Conservation (phyloP, 495 filamentous ascomycete genomes). For the Clavariopsis aquatica region DNA sequence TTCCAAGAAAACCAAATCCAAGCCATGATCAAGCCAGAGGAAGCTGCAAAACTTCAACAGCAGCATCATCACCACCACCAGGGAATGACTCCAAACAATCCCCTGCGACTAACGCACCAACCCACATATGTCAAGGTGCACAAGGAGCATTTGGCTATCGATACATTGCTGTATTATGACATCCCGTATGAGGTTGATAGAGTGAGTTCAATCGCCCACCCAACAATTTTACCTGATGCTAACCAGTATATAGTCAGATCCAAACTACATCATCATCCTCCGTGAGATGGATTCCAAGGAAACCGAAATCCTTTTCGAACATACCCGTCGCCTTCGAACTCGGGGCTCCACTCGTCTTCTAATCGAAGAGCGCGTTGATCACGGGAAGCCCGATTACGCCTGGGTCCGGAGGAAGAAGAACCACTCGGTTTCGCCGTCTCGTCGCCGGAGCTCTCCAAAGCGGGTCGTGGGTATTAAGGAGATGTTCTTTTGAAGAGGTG, state of each 20-base stretch:
- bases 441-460: slow-evolving; percentile 38
- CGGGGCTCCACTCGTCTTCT: slow-evolving; percentile 37
- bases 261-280: slow-evolving; percentile 47
- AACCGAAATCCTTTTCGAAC: slow-evolving; percentile 49
- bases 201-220: slow-evolving; percentile 31
- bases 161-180: slow-evolving; percentile 47
- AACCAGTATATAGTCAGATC: slow-evolving; percentile 36
- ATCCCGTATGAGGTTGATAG: slow-evolving; percentile 45
- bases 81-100: slow-evolving; percentile 28
- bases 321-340: slow-evolving; percentile 44
- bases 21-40: slow-evolving; percentile 44
- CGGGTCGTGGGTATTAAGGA: slow-evolving; percentile 35
- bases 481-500: slow-evolving; percentile 34
- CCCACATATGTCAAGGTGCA: slow-evolving; percentile 46
- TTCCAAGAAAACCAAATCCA: slow-evolving; percentile 47
- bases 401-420: slow-evolving; percentile 44
- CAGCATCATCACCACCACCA: slow-evolving; percentile 13
- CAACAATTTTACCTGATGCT: neutral
- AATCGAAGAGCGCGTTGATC: slow-evolving; percentile 41
- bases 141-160: slow-evolving; percentile 43
- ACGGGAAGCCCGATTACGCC: slow-evolving; percentile 42
- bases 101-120: slow-evolving; percentile 27
- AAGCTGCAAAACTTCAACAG: slow-evolving; percentile 31
- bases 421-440: slow-evolving; percentile 30
- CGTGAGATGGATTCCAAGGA: slow-evolving; percentile 47